phyloP scores from a whole-genome alignment of 345 rosid genomes.

The Excoecaria agallocha region DNA sequence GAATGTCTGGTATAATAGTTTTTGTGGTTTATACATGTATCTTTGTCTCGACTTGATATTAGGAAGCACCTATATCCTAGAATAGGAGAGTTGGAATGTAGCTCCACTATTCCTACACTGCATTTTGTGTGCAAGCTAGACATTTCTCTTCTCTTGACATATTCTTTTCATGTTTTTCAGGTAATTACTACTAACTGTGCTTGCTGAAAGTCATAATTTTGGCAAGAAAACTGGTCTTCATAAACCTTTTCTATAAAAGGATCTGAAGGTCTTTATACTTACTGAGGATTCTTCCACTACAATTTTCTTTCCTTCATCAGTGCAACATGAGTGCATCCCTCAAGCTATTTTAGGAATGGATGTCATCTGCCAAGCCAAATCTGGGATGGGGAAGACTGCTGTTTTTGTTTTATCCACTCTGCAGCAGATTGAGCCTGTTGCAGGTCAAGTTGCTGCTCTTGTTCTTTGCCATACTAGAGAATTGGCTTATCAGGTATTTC shows the following conservation, averaged over 20 bases:
- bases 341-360: conserved; percentile 96
- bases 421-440: conserved; percentile 84
- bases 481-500: conserved; percentile 89
- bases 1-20: not conserved
- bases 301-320: conserved; percentile 80
- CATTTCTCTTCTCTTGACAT: not conserved
- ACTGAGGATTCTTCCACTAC: conserved; percentile 58
- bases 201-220: conserved; percentile 10
- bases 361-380: conserved; percentile 97
- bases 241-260: conserved; percentile 59
- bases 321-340: conserved; percentile 97
- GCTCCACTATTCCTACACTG: not conserved
- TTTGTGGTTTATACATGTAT: not conserved
- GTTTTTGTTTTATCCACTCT: conserved; percentile 84
- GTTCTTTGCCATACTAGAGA: conserved; percentile 90
- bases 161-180: not conserved
- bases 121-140: not conserved
- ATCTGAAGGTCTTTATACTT: conserved; percentile 63
- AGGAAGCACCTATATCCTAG: not conserved
- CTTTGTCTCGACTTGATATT: not conserved
- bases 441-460: conserved; percentile 96
- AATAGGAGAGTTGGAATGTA: not conserved
- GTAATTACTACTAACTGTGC: conserved; percentile 12
- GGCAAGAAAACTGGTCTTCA: conserved; percentile 35
- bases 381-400: conserved; percentile 99